Base-by-base conservation (phyloP, 257 asterid genomes). In the Solanum virginianum region DNA sequence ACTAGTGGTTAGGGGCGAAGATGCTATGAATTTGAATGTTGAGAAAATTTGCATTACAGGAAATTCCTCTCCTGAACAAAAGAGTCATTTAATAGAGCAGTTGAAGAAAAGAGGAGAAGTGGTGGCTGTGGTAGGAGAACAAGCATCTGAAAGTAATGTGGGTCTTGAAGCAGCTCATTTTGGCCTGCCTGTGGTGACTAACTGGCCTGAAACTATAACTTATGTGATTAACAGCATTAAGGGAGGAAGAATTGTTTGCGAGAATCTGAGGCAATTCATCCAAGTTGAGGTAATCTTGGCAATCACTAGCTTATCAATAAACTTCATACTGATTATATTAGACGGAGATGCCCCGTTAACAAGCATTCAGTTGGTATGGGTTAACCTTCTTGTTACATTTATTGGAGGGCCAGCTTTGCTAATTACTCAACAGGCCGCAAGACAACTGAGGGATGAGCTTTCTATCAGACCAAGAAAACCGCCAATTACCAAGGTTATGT, bases 121-220 rank as follows among this genome's bases (percentile, higher is more conserved):
- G 55, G 91, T 90, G 55, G 89, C 87, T 8, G 60, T 90, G 24
- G 5, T 88, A 15, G 92, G 88, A 45, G 90, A 90, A 57, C 62
- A 47, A n/a, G 20, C 43, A 3, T 90, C 85, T 53, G 90, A 72
- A 49, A 43, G 39, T 45, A 72, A 86, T 18, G 91, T 90, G 3
- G 89, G 88, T 6, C 84, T 90, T 29, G 88, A 84, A 86, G 84
- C 80, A 84, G 88, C 92, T 22, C 84, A 88, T 17, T 41, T 90
- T 59, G 89, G 90, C 43, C 36, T 88, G 79, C 82, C 90, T 9
- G 55, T 84, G 36, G 90, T 88, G 77, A 82, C 80, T 63, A 80
- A 85, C 87, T 85, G 90, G 90, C 87, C 91, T 0, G 85, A 85
- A 54, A 65, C 71, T 13, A 86, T 88, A 7, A 83, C 22, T 45